These are phyloP conservation scores for Parastagonospora nodorum DNA, from an alignment of 2,329 filamentous ascomycete genomes.

Conservation along the genomic window DNA sequence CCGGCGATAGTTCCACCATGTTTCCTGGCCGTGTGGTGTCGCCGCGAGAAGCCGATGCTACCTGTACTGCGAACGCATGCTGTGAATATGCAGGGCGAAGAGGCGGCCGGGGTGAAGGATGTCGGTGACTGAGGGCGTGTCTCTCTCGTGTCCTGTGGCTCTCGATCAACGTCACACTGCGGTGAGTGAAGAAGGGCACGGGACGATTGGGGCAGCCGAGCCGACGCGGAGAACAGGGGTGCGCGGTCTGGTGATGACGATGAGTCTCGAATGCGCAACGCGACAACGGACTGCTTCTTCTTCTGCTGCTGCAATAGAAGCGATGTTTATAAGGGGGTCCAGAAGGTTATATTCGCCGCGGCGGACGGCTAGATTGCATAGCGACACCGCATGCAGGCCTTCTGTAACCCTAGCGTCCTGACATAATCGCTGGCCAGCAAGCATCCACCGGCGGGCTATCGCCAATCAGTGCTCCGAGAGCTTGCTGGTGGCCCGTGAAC, in stretches of 20 bases:
- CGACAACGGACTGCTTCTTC: not conserved
- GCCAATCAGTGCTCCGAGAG: constrained; percentile 27
- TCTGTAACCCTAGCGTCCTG: constrained; percentile 8
- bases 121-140: constrained; percentile 5
- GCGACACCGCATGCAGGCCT: not conserved
- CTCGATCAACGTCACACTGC: constrained; percentile 30
- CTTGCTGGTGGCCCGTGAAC: constrained; percentile 23
- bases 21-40: constrained; percentile 16
- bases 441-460: constrained; percentile 14
- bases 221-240: constrained; percentile 37
- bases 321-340: no score
- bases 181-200: constrained; percentile 29
- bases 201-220: constrained; percentile 27
- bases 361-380: not conserved
- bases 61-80: constrained; percentile 38
- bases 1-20: constrained; percentile 50
- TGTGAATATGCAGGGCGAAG: constrained; percentile 12
- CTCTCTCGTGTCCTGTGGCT: constrained; percentile 8
- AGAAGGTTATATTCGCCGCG: not conserved
- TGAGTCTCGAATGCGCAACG: constrained; percentile 5
- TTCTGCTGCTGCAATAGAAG: no score
- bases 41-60: constrained; percentile 34
- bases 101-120: constrained; percentile 10
- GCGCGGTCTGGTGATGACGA: constrained; percentile 37
- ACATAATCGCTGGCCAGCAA: constrained; percentile 8